Conservation (phyloP, 306 rosid genomes). For the Rosa lucieae region DNA sequence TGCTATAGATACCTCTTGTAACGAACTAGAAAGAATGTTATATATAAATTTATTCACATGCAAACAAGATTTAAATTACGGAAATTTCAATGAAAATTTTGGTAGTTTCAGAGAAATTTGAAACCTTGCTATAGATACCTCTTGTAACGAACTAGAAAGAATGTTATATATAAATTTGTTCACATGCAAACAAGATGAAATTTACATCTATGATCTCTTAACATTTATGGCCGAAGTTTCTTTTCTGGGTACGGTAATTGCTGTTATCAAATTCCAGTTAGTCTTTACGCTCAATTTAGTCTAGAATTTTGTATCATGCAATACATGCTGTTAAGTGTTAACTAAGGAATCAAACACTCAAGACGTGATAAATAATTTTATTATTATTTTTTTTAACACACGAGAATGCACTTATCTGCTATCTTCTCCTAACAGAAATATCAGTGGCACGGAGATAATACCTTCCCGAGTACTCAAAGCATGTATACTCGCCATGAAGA, state of each 20-base stretch:
- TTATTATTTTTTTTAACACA: background rate
- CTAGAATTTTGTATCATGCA: background rate
- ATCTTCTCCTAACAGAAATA: no score
- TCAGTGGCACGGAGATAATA: slow-evolving; percentile 1
- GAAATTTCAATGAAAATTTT: slow-evolving; percentile 2
- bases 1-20: background rate
- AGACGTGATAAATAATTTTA: background rate
- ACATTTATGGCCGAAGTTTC: background rate
- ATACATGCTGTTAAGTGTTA: background rate
- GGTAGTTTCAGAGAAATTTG: background rate
- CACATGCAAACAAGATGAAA: background rate
- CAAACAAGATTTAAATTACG: background rate
- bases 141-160: slow-evolving; percentile 11
- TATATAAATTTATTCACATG: background rate
- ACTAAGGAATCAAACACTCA: background rate
- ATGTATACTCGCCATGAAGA: slow-evolving; percentile 82
- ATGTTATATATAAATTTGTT: background rate
- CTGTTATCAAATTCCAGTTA: background rate
- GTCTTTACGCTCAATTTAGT: background rate
- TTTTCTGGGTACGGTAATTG: background rate
- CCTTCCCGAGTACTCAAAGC: slow-evolving; percentile 88
- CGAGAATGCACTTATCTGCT: background rate
- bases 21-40: background rate
- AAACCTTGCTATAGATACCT: background rate
- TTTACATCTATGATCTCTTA: background rate